A percentile compares a stretch with the other conserved stretches of the same genome.
Conservation (phyloP, 2,329 filamentous ascomycete genomes). For the Xylaria sp. region DNA sequence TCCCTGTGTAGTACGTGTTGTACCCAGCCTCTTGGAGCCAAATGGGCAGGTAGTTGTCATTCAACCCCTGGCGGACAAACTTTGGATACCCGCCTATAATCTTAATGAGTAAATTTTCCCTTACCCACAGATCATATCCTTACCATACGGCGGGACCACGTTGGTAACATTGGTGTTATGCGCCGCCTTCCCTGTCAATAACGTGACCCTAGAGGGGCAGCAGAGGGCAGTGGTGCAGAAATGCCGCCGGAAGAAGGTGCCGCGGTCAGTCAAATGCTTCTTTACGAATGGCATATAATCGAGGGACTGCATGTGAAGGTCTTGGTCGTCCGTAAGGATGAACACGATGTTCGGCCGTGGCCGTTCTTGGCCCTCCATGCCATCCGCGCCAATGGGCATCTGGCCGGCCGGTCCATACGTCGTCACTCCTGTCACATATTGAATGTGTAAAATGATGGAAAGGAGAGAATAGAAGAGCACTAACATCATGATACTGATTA, state of each 20-base stretch:
- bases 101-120: constrained; percentile 26
- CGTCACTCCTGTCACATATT: constrained; percentile 1
- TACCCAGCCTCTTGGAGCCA: constrained; percentile 73
- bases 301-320: constrained; percentile 62
- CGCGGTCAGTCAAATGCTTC: constrained; percentile 59
- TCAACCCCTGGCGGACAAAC: constrained; percentile 65
- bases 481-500: constrained; percentile 6
- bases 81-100: constrained; percentile 62
- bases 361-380: not conserved
- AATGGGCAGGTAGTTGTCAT: constrained; percentile 68
- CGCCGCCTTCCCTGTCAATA: constrained; percentile 67
- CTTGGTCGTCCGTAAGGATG: constrained; percentile 70
- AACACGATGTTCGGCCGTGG: constrained; percentile 62
- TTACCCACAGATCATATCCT: constrained; percentile 55
- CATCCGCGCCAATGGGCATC: constrained; percentile 13
- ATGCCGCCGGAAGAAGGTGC: constrained; percentile 63
- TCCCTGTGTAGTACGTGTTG: constrained; percentile 73
- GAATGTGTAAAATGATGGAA: not conserved
- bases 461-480: not conserved
- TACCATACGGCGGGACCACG: constrained; percentile 58
- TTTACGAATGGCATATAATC: constrained; percentile 62
- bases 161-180: constrained; percentile 74
- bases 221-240: constrained; percentile 69
- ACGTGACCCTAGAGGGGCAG: constrained; percentile 66
- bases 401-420: constrained; percentile 25